phyloP scores from a whole-genome alignment of 495 filamentous ascomycete genomes.

The Podospora bellae-mahoneyi region DNA sequence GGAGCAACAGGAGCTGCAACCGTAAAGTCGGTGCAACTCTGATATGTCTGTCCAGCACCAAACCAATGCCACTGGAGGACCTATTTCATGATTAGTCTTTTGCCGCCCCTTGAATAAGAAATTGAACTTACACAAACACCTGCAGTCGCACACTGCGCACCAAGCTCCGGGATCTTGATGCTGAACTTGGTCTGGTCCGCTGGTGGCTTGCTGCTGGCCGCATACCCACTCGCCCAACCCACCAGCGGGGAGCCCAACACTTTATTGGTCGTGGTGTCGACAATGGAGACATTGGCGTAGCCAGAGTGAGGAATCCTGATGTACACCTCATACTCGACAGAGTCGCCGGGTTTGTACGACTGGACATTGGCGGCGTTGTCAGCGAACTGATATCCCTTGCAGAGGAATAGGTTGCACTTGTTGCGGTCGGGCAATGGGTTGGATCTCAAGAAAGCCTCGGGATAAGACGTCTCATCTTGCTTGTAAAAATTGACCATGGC shows the following conservation, averaged over 20 bases:
- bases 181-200: slow-evolving; percentile 60
- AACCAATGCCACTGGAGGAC: slow-evolving; percentile 69
- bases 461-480: slow-evolving; percentile 63
- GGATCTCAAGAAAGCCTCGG: slow-evolving; percentile 62
- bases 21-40: slow-evolving; percentile 70
- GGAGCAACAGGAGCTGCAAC: slow-evolving; percentile 26
- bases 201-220: slow-evolving; percentile 52
- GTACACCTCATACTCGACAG: slow-evolving; percentile 55
- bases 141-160: slow-evolving; percentile 52
- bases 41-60: slow-evolving; percentile 66
- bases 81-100: slow-evolving; percentile 28
- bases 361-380: slow-evolving; percentile 68
- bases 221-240: slow-evolving; percentile 49
- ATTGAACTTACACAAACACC: slow-evolving; percentile 54
- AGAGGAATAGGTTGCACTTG: slow-evolving; percentile 63
- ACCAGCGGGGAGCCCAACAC: slow-evolving; percentile 56
- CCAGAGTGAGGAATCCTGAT: slow-evolving; percentile 64
- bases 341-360: slow-evolving; percentile 57
- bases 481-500: slow-evolving; percentile 59
- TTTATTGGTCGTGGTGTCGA: slow-evolving; percentile 58
- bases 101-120: not conserved
- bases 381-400: slow-evolving; percentile 68
- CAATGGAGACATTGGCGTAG: slow-evolving; percentile 66
- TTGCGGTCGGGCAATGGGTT: slow-evolving; percentile 49
- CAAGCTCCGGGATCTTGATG: slow-evolving; percentile 59